A percentile compares a stretch with the other conserved stretches of the same genome.
Evolutionary conservation across 2,329 filamentous ascomycete species (phyloP).

Genomic region (Xylariaceae sp.): DNA sequence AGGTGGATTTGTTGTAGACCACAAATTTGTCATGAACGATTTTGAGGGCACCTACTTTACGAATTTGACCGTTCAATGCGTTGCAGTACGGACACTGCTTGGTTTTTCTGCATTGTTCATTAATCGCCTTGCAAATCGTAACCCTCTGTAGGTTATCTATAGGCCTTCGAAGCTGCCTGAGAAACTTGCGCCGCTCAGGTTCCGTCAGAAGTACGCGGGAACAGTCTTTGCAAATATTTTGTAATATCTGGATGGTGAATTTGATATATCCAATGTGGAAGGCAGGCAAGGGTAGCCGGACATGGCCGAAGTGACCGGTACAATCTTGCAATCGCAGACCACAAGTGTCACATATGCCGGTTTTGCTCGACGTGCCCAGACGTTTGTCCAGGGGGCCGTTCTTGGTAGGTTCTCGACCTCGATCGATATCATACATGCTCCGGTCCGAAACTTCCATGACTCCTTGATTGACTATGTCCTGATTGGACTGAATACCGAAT

Average conservation of each 20-base stretch:
- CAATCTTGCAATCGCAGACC: conserved; percentile 76
- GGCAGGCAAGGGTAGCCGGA: conserved; percentile 82
- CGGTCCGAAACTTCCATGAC: conserved; percentile 93
- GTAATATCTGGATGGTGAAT: conserved; percentile 85
- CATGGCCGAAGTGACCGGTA: conserved; percentile 92
- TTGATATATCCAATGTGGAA: conserved; percentile 97
- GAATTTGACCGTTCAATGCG: conserved; percentile 82
- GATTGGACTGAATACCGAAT: conserved; percentile 91
- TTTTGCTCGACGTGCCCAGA: conserved; percentile 77
- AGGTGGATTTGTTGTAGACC: conserved; percentile 81
- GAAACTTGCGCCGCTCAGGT: conserved; percentile 67
- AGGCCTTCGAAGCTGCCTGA: conserved; percentile 76
- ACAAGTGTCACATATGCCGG: conserved; percentile 75
- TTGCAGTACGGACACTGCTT: conserved; percentile 78
- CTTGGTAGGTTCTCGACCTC: conserved; percentile 68
- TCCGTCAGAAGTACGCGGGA: conserved; percentile 79
- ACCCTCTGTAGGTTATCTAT: conserved; percentile 83
- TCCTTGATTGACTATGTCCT: conserved; percentile 92
- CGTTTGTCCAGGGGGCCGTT: conserved; percentile 86
- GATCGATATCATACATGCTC: conserved; percentile 85
- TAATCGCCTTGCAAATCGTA: conserved; percentile 82
- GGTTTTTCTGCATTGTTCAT: conserved; percentile 83
- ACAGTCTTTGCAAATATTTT: conserved; percentile 96
- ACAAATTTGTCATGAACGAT: conserved; percentile 91
- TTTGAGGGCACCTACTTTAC: conserved; percentile 89